A percentile compares a stretch with the other conserved stretches of the same genome.
phyloP scores from a whole-genome alignment of 1,284 basidiomycete genomes.

The Heterobasidion occidentale region DNA sequence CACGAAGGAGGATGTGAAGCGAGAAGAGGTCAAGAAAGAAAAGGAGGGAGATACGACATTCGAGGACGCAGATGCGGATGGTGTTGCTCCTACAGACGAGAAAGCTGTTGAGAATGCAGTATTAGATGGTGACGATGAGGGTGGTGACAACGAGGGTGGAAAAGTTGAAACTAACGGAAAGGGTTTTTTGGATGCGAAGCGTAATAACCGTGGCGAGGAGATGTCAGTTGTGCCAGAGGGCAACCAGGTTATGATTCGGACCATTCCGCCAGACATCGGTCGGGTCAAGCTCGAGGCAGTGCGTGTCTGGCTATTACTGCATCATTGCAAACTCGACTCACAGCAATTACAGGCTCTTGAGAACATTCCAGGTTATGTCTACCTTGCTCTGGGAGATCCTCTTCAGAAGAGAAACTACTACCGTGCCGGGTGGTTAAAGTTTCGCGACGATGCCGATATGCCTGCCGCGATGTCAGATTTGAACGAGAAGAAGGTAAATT shows the following conservation, averaged over 20 bases:
- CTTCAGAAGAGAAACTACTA: constrained; percentile 86
- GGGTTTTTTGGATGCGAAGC: constrained; percentile 33
- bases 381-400: constrained; percentile 86
- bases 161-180: constrained; percentile 55
- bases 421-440: constrained; percentile 88
- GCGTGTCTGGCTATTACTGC: constrained; percentile 15
- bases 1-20: constrained; percentile 29
- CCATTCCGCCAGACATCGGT: constrained; percentile 86
- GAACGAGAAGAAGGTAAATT: constrained; percentile 71
- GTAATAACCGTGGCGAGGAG: constrained; percentile 58
- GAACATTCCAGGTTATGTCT: constrained; percentile 62
- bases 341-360: constrained; percentile 44
- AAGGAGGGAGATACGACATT: constrained; percentile 24
- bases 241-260: constrained; percentile 90
- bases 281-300: constrained; percentile 85
- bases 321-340: constrained; percentile 8
- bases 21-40: constrained; percentile 12
- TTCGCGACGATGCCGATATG: constrained; percentile 80
- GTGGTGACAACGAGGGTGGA: constrained; percentile 55
- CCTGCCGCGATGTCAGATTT: constrained; percentile 60
- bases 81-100: constrained; percentile 32
- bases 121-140: constrained; percentile 66
- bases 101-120: constrained; percentile 40
- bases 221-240: constrained; percentile 71
- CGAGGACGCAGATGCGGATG: constrained; percentile 18